Base-by-base conservation (phyloP, 306 rosid species). In the Senna siamea region DNA sequence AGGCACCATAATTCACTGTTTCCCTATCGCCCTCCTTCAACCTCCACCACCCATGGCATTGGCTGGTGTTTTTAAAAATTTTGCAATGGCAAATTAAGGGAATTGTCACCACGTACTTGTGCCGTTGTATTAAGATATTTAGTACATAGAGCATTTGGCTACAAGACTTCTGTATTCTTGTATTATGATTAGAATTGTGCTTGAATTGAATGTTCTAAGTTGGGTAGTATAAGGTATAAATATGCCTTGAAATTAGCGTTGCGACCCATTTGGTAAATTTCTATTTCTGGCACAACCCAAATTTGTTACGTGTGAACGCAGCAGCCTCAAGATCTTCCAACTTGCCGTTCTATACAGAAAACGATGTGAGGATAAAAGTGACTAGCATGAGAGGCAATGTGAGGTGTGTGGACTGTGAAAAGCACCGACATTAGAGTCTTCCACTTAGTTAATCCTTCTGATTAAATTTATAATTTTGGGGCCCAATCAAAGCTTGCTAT, bases 401-500 rank as follows among this genome's bases (percentile, higher is more conserved):
- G 1, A 26, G 2, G 61, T n/a, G 67, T 72, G 19, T 28, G 76
- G 54, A 28, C 34, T 11, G 22, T 44, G 77, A 40, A 50, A 59
- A 30, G 22, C 64, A 74, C 55, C 53, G 9, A 63, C 72, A 35
- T 37, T 3, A 34, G 59, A 22, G 9, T 22, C 11, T 51, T 35
- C 77, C 22, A 34, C 34, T 57, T 44, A 30, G 11, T 57, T 34
- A 47, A 26, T 26, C 30, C n/a, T n/a, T n/a, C n/a, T n/a, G n/a
- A n/a, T n/a, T n/a, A n/a, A n/a, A n/a, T n/a, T n/a, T n/a, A n/a
- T n/a, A n/a, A n/a, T n/a, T n/a, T n/a, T n/a, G n/a, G n/a, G 72
- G 59, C 61, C 66, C 72, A 78, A 70, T 40, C 51, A 41, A 61
- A 59, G 13, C 35, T 50, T 38, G 38, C 65, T 4, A 23, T 50